Base-by-base conservation (phyloP, 139 green algal genomes). In the Cymbomonas tetramitiformis region DNA sequence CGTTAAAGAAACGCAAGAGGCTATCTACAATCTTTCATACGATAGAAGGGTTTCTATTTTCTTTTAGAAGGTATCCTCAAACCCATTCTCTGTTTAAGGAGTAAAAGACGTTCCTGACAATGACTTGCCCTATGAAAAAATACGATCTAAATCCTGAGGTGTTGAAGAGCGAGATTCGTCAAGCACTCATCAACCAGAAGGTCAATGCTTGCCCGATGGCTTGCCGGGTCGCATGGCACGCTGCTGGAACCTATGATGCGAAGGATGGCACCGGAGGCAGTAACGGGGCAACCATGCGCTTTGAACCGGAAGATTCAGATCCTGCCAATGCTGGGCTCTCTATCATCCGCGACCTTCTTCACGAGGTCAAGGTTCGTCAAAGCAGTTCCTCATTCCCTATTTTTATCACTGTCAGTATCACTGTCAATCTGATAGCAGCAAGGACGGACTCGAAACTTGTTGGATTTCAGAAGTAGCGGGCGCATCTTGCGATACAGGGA, bases 251-350 rank as follows among this genome's bases (percentile, higher is more conserved):
- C 15, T 71, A 38, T 34, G 49, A 66, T 34, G 19, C 12, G 7
- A 40, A 3, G 5, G 36, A 26, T 19, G 46, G 43, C 8, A 57
- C 56, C 9, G 57, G 56, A 15, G 64, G 64, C 40, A 54, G 25
- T 25, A 38, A 69, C 51, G 61, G 61, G 34, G 29, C 29, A 24
- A 50, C 38, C 36, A 64, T 65, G 43, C 51, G 61, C 23, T 67
- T 55, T 50, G 34, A 68, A 30, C 59, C 61, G 19, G 53, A 69
- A 46, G 4, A 3, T 4, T 47, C 28, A 25, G 53, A 69, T 28
- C 47, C 48, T 12, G 47, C 53, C 19, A 64, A 61, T 49, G 51
- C 67, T 30, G 67, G 67, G 8, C 41, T 76, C 15, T 56, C 15
- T 2, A 69, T 61, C 24, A 55, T 64, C 39, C 30, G 56, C 0